Evolutionary conservation across 73 alveolate species (phyloP).

Genomic region (Diophrys appendiculata): DNA sequence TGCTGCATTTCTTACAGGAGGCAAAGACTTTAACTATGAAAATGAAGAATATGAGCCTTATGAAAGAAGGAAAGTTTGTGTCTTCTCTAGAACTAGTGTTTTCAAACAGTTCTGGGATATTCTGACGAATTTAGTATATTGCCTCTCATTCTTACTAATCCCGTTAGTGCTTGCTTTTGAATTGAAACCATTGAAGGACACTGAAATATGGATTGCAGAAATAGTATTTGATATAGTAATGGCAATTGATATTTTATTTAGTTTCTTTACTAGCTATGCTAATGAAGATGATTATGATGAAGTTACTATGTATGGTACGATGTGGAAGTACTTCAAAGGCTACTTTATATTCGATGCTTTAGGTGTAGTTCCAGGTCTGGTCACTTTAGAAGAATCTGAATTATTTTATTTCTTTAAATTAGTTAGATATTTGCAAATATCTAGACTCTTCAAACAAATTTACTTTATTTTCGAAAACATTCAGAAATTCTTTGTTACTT

Average conservation of each 20-base stretch:
- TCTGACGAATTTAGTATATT: neutral
- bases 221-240: too few species aligned
- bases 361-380: constrained; percentile 41
- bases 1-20: neutral
- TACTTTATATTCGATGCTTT: constrained; percentile 33
- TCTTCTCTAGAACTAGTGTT: neutral
- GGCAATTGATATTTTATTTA: too few species aligned
- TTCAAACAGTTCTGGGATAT: constrained; percentile 10
- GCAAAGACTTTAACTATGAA: neutral
- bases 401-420: constrained; percentile 36
- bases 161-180: constrained; percentile 7
- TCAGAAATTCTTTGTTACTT: too few species aligned
- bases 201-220: neutral
- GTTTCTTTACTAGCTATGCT: too few species aligned
- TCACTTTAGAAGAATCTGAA: constrained; percentile 5
- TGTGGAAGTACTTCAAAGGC: constrained; percentile 18
- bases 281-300: too few species aligned
- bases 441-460: constrained; percentile 19
- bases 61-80: neutral
- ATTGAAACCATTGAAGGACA: neutral
- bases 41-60: neutral
- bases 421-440: constrained; percentile 35
- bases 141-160: constrained; percentile 2
- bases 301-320: too few species aligned
- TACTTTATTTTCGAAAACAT: neutral